A percentile compares a stretch with the other conserved stretches of the same genome.
phyloP scores from a whole-genome alignment of 208 protist species.

The Naegleria gruberi region DNA sequence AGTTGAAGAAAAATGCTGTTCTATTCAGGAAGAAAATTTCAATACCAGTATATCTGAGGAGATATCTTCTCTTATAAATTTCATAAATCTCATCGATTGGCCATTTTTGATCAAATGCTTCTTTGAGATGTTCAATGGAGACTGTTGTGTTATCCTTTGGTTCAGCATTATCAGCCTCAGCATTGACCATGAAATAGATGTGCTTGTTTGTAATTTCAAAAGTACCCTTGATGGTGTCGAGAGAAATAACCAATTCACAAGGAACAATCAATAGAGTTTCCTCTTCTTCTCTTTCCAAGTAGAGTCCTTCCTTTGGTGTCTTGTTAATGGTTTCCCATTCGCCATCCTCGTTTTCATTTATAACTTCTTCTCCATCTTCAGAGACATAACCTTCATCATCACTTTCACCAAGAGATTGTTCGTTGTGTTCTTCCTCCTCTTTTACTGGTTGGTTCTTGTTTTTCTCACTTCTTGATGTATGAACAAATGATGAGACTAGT shows the following conservation, averaged over 20 bases:
- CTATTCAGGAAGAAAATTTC: conserved; percentile 7
- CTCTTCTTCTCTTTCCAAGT: background rate
- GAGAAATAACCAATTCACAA: background rate
- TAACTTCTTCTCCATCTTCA: background rate
- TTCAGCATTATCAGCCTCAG: background rate
- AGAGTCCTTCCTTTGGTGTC: background rate
- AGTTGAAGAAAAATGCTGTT: conserved; percentile 18
- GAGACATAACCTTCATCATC: background rate
- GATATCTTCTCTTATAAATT: conserved; percentile 11
- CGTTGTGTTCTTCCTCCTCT: background rate
- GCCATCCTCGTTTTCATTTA: background rate
- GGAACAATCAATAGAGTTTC: background rate
- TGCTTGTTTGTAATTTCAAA: background rate
- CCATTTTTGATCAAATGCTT: background rate
- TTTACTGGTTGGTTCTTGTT: background rate
- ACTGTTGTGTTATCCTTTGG: background rate
- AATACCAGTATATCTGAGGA: background rate
- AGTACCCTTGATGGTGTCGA: background rate
- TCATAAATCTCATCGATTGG: background rate
- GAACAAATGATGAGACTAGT: background rate
- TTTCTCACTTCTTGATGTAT: background rate
- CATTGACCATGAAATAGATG: background rate
- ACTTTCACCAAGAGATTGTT: background rate
- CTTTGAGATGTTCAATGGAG: background rate
- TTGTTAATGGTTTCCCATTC: background rate